Base-by-base conservation (phyloP, 2,329 filamentous ascomycete species). In the Cladosporium cucumerinum region DNA sequence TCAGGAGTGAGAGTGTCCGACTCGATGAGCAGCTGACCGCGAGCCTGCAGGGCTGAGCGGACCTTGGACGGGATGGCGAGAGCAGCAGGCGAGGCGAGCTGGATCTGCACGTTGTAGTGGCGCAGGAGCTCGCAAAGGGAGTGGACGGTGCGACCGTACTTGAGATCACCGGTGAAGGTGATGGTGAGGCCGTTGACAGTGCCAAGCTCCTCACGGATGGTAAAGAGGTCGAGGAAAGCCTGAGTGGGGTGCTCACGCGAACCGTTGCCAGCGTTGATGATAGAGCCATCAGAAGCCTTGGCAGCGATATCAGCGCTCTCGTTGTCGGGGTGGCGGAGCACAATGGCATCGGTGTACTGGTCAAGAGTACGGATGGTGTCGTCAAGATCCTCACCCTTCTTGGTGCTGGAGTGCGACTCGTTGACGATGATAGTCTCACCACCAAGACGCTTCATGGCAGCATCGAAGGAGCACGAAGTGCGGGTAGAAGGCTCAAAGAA, bases 401-500 rank as follows among this genome's bases (percentile, higher is more conserved):
- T 86, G 4, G 93, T 93, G 16, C 92, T 96, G 2, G 94, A 97
- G 71, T 91, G 87, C 6, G 88, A 86, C 2, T 94, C 96, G 48
- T 92, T 84, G 74, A 98, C 89, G 61, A 89, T 84, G 62, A 99
- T 85, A 3, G 90, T 94, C 57, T 92, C 87, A 57, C 95, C 95
- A 71, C 95, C 95, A 5, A 99, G 89, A 61, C 96, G 90, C 83
- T 99, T 96, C 95, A 99, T 99, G 49, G 95, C 95, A 64, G 94
- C 91, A 75, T 99, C 95, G 73, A 99, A 99, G 3, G 95, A 99
- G 43, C 91, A 88, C 14, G 94, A 97, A 5, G 95, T 99, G 63
- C 95, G 87, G 2, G 95, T 99, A 0, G 94, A 98, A 1, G 95
- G 95, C 83, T 99, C 95, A 79, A 93, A 99, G 85, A 99, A 99